A percentile compares a stretch with the other conserved stretches of the same genome.
Evolutionary conservation across 179 eudicot species (phyloP).

Genomic region (Kewa caespitosa): DNA sequence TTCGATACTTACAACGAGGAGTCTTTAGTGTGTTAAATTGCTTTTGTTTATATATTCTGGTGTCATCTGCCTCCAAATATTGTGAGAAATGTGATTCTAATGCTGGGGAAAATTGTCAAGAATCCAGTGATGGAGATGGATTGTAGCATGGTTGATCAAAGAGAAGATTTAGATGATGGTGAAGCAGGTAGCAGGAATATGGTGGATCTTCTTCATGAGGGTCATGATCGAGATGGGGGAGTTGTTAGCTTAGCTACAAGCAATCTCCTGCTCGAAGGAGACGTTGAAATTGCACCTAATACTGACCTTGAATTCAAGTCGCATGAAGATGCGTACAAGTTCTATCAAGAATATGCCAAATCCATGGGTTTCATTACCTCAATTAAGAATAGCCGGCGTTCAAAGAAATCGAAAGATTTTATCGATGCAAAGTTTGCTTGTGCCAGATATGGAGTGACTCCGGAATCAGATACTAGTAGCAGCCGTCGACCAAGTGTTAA

Average conservation of each 20-base stretch:
- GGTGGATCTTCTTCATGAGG: constrained; percentile 16
- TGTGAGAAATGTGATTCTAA: not conserved
- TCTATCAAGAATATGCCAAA: constrained; percentile 73
- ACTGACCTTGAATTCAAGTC: constrained; percentile 61
- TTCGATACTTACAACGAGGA: no score
- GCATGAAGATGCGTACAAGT: constrained; percentile 61
- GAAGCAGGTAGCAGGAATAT: constrained; percentile 21
- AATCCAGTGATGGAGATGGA: constrained; percentile 18
- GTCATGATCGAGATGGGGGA: constrained; percentile 25
- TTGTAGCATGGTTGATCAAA: constrained; percentile 21
- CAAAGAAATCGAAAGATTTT: constrained; percentile 68
- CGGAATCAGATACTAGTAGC: constrained; percentile 42
- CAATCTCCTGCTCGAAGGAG: constrained; percentile 39
- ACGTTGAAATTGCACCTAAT: constrained; percentile 48
- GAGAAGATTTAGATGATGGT: constrained; percentile 23
- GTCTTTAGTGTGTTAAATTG: no score
- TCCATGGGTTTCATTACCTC: constrained; percentile 75
- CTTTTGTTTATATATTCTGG: not conserved
- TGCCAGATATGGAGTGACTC: constrained; percentile 52
- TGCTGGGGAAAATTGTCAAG: constrained; percentile 14
- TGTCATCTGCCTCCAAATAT: not conserved
- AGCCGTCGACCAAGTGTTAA: constrained; percentile 44
- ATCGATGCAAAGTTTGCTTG: constrained; percentile 83
- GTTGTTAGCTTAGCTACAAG: constrained; percentile 12
- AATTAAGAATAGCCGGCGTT: constrained; percentile 69